Evolutionary conservation across 148 eudicot species (phyloP).

Genomic region (Amaranthus palmeri): DNA sequence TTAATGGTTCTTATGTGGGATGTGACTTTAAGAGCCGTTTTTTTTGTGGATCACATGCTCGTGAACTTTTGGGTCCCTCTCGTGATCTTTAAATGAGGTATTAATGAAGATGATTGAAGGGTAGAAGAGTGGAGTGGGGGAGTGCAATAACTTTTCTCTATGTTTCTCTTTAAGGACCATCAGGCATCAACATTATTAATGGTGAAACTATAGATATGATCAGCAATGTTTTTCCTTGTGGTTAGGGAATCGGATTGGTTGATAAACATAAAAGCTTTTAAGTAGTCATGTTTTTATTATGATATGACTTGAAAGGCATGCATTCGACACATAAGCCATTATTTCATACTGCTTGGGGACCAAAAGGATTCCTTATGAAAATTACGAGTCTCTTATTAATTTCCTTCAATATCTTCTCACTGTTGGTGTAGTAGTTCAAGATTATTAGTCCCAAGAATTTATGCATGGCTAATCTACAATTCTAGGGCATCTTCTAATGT

Average conservation of each 20-base stretch:
- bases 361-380: constrained; percentile 14
- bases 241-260: constrained; percentile 15
- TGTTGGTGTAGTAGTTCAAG: constrained; percentile 17
- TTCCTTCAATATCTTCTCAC: constrained; percentile 24
- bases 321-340: constrained; percentile 18
- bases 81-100: constrained; percentile 20
- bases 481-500: constrained; percentile 16
- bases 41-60: constrained; percentile 6
- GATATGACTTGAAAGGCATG: constrained; percentile 22
- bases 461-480: constrained; percentile 13
- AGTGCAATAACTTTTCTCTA: background rate
- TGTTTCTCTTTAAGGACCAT: background rate
- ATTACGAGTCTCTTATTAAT: constrained; percentile 20
- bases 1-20: too few species aligned
- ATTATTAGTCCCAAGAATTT: background rate
- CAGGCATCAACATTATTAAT: background rate
- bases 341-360: constrained; percentile 11
- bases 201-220: background rate
- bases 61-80: constrained; percentile 29
- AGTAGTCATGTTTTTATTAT: constrained; percentile 28
- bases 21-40: too few species aligned
- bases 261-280: constrained; percentile 15
- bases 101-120: background rate
- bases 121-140: constrained; percentile 8
- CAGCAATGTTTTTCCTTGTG: constrained; percentile 13